Evolutionary conservation across 2,329 filamentous ascomycete genomes (phyloP).

Genomic region (Trichoderma sp.): DNA sequence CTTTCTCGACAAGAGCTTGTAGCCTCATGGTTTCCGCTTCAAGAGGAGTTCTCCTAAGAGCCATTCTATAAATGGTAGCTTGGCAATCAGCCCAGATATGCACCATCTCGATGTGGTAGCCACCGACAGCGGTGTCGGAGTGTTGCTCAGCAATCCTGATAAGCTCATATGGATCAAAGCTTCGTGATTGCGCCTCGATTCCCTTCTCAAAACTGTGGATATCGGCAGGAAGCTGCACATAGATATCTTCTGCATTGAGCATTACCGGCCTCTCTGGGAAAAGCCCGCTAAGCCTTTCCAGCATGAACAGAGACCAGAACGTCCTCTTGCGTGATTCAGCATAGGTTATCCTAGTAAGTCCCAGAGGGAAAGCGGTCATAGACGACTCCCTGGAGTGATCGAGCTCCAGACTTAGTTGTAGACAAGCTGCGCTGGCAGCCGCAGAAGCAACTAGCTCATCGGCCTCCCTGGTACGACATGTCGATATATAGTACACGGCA

Average conservation of each 20-base stretch:
- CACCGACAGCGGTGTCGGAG: conserved; percentile 60
- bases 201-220: conserved; percentile 64
- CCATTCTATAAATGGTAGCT: conserved; percentile 54
- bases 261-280: conserved; percentile 56
- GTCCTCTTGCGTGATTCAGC: conserved; percentile 69
- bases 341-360: conserved; percentile 58
- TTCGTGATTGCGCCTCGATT: conserved; percentile 56
- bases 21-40: conserved; percentile 41
- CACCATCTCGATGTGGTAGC: conserved; percentile 62
- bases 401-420: conserved; percentile 66
- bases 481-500: conserved; percentile 65
- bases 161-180: conserved; percentile 55
- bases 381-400: conserved; percentile 47
- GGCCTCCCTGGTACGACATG: conserved; percentile 59
- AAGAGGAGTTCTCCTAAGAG: conserved; percentile 33
- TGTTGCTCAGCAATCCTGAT: conserved; percentile 32
- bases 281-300: conserved; percentile 67
- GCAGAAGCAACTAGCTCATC: conserved; percentile 66
- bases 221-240: conserved; percentile 65
- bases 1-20: conserved; percentile 50
- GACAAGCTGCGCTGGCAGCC: conserved; percentile 57
- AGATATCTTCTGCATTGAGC: conserved; percentile 65
- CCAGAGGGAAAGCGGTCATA: conserved; percentile 53
- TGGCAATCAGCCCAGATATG: conserved; percentile 67
- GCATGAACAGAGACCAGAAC: conserved; percentile 70